Conservation (phyloP, 225 moss, liverwort and hornwort genomes). For the Rhytidiadelphus loreus region DNA sequence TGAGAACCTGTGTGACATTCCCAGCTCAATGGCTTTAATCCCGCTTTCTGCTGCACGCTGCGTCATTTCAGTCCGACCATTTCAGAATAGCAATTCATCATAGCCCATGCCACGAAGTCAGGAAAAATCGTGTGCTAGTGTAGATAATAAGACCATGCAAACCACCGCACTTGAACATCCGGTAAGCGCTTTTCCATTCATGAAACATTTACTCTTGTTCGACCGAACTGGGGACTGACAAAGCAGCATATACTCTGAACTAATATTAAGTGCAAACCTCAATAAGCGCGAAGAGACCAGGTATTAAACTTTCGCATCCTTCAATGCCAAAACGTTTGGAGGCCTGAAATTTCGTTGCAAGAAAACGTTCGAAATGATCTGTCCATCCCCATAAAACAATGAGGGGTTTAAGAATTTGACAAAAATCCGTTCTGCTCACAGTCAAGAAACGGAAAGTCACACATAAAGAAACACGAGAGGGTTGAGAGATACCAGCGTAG, state of each 20-base stretch:
- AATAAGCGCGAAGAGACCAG: conserved; percentile 50
- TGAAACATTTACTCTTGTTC: neutral
- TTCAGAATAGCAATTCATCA: conserved; percentile 3
- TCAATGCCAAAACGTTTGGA: conserved; percentile 59
- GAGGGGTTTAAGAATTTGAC: neutral
- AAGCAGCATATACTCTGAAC: neutral
- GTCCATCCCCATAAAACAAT: conserved; percentile 1
- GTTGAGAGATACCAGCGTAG: conserved; percentile 38
- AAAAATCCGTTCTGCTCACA: neutral
- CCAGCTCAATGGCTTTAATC: conserved; percentile 45
- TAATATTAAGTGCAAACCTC: conserved; percentile 19
- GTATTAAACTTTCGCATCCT: conserved; percentile 59
- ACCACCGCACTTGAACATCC: neutral
- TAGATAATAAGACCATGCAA: neutral
- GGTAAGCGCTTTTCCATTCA: neutral
- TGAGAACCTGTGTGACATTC: conserved; percentile 49
- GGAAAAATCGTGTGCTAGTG: neutral
- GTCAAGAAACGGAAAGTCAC: neutral
- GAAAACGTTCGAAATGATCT: conserved; percentile 63
- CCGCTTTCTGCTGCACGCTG: conserved; percentile 52
- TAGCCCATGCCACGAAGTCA: neutral
- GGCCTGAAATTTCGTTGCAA: conserved; percentile 49
- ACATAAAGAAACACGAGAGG: neutral
- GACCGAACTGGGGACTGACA: neutral
- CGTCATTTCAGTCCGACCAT: conserved; percentile 3